Evolutionary conservation across 345 rosid species (phyloP).

Genomic region (Rhodomyrtus tomentosa): DNA sequence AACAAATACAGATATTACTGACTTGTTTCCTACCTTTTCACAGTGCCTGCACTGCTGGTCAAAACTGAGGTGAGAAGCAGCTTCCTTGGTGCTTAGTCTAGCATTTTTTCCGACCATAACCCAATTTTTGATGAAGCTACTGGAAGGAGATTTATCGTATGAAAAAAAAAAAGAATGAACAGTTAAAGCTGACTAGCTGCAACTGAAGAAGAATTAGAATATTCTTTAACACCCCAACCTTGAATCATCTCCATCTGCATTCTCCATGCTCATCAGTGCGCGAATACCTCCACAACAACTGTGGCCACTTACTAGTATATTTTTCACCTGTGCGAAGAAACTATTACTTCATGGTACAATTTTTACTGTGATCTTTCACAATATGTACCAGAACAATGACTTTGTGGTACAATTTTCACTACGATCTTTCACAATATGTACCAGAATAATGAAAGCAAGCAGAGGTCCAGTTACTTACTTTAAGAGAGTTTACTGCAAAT

Average conservation of each 20-base stretch:
- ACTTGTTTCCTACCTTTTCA: conserved; percentile 61
- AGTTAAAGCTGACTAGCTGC: neutral
- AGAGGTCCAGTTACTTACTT: conserved; percentile 31
- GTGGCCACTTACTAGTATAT: conserved; percentile 83
- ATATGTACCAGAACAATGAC: neutral
- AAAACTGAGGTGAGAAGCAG: conserved; percentile 52
- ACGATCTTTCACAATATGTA: neutral
- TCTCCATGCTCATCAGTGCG: conserved; percentile 81
- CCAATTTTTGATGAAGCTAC: conserved; percentile 85
- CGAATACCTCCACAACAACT: conserved; percentile 96
- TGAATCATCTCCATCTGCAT: conserved; percentile 42
- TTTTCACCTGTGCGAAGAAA: conserved; percentile 58
- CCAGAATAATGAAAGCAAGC: neutral
- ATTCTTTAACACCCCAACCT: conserved; percentile 27
- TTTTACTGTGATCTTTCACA: neutral
- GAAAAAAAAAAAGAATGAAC: neutral
- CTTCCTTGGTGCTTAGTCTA: conserved; percentile 48
- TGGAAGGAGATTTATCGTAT: conserved; percentile 4
- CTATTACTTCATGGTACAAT: neutral
- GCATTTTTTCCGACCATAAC: conserved; percentile 78
- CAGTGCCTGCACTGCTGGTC: conserved; percentile 86
- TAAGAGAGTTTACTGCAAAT: conserved; percentile 76
- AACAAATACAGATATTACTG: neutral
- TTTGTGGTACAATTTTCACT: neutral
- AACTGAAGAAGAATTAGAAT: neutral